Evolutionary conservation across 768 basidiomycete species (phyloP), one percentile per base, ranked within the genome.

Genomic region (Phallus indusiatus): DNA sequence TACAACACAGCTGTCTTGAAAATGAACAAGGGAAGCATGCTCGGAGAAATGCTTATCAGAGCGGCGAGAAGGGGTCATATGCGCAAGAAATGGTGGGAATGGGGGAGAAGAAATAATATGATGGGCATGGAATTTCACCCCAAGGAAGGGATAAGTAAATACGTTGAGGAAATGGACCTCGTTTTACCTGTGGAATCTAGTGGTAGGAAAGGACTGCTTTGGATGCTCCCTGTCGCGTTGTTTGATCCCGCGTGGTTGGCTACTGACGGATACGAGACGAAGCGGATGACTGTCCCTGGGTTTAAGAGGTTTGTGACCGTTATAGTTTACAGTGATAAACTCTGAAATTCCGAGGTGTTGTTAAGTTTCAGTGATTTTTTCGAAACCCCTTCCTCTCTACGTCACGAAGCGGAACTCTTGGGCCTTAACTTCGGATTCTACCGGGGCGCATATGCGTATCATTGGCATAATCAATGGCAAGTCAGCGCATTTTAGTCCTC

Each of bases 121-220:
- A 67, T 78, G n/a, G n/a, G n/a, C n/a, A n/a, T n/a, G 63, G 76
- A 77, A 65, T 77, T 79, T 65, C 77, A 79, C 55, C 76, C 78
- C 10, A 77, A 76, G 75, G 75, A 73, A 6, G 42, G 42, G n/a
- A 42, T 42, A 42, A 42, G 42, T 11, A 42, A 42, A 42, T 42
- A 42, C 12, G 42, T 42, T 42, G 42, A 42, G n/a, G 42, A 42
- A 10, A 42, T 42, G 42, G 42, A 71, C 78, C 36, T 71, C 71
- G 47, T 65, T 70, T 47, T 79, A 78, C 62, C 69, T 74, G 18
- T 73, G 73, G 58, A 77, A 79, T 55, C 75, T 74, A 0, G 67
- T 67, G 5, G 61, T 78, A 4, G 42, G 53, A 75, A 76, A 18
- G 68, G 68, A 12, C 60, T 79, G 24, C 63, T 79, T 24, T 70